Base-by-base conservation (phyloP, 345 rosid genomes). In the Noccaea caerulescens region DNA sequence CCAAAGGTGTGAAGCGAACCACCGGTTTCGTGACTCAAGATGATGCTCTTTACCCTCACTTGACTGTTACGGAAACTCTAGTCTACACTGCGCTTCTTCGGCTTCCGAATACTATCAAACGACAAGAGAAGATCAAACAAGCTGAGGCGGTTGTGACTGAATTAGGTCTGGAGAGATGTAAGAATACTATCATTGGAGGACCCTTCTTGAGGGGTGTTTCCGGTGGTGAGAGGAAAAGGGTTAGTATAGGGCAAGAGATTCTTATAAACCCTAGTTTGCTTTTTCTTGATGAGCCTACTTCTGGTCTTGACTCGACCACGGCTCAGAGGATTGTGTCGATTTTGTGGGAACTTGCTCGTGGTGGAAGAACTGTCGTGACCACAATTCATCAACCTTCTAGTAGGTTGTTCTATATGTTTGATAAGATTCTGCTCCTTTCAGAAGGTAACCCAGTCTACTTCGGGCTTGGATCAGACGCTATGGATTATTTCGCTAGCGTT, bases 341-440 rank as follows among this genome's bases (percentile, higher is more conserved):
- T 14, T 55, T 93, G 57, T 78, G 80, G 59, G 81, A 80, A 60
- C 77, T 93, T 4, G 92, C 96, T 12, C 87, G 81, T 10, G 91
- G 94, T 9, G 97, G 98, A 27, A 76, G 97, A 73, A 87, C 96
- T 0, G 88, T 88, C 8, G 61, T 93, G 60, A 85, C 91, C 16
- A 90, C 97, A 42, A 88, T 93, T 66, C 98, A 93, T 72, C 98
- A 93, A 76, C 97, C 97, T 53, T 93, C 98, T 2, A 90, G 92
- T 70, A 70, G 93, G 78, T 65, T 93, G 76, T 93, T 88, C 60
- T 66, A 82, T 78, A 82, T 93, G 98, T 90, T 93, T 72, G 93
- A 93, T 72, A 87, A 93, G 84, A 82, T 88, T 64, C 71, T 90
- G 42, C 86, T 90, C 70, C 69, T 93, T 63, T 87, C 96, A 4